Evolutionary conservation across 768 basidiomycete genomes (phyloP).

Genomic region (Mycena indigotica): DNA sequence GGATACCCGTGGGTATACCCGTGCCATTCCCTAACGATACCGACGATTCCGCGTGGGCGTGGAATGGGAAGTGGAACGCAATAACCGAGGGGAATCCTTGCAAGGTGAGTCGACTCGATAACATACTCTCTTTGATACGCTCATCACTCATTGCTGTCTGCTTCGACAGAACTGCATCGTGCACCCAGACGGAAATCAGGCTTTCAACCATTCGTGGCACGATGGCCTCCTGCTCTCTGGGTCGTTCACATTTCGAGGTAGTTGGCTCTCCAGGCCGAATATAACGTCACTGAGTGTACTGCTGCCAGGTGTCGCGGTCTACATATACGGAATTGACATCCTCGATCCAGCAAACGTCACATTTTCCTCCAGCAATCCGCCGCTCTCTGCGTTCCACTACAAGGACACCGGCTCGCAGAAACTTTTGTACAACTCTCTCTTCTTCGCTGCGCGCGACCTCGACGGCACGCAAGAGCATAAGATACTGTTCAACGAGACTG

Average conservation of each 20-base stretch:
- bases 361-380: background rate
- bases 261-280: background rate
- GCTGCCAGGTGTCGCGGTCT: background rate
- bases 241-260: background rate
- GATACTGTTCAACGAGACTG: no score
- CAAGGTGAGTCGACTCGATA: no score
- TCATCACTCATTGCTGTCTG: no score
- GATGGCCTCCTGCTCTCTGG: background rate
- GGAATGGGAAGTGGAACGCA: background rate
- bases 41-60: background rate
- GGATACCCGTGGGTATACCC: no score
- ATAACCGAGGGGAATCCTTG: background rate
- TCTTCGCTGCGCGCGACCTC: background rate
- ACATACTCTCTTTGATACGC: no score
- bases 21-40: no score
- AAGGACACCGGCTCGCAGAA: background rate
- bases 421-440: background rate
- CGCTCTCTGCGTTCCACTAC: background rate
- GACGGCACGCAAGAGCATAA: background rate
- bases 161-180: background rate
- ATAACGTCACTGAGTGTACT: no score
- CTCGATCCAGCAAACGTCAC: background rate
- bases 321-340: background rate
- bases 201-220: background rate
- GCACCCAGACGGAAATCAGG: background rate